These are phyloP conservation scores for Candida namnaoensis DNA, from an alignment of 805 yeast species.

Conservation along the genomic window DNA sequence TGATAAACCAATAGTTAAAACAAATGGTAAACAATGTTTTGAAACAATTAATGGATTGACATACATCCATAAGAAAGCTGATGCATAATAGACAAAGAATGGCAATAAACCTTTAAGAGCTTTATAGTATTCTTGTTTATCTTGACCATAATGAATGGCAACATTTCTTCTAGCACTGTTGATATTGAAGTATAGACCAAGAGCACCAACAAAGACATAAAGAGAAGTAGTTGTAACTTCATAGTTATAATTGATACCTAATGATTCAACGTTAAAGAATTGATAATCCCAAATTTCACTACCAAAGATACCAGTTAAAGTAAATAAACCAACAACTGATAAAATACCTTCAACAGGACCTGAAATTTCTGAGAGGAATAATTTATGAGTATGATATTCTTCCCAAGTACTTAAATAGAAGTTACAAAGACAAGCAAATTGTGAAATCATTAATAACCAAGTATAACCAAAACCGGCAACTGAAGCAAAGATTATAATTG, in stretches of 20 bases:
- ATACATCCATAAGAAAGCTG: conserved; percentile 36
- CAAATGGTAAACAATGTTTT: conserved; percentile 41
- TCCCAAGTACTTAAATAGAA: conserved; percentile 94
- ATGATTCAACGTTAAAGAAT: conserved; percentile 25
- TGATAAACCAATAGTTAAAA: conserved; percentile 63
- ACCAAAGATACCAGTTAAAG: conserved; percentile 62
- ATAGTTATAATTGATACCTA: no score
- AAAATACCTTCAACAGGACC: conserved; percentile 96
- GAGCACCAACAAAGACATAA: conserved; percentile 41
- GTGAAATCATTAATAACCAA: conserved; percentile 49
- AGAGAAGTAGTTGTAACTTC: conserved; percentile 5
- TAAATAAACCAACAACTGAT: conserved; percentile 44
- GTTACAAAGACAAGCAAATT: conserved; percentile 68
- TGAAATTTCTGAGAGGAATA: conserved; percentile 69
- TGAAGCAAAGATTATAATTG: conserved; percentile 64
- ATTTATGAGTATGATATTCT: conserved; percentile 81
- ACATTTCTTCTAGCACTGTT: conserved; percentile 61
- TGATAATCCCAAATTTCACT: conserved; percentile 54
- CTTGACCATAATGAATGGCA: conserved; percentile 23
- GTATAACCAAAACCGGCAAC: conserved; percentile 73
- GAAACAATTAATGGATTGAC: conserved; percentile 39
- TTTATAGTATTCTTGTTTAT: conserved; percentile 15
- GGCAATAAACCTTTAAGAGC: conserved; percentile 60
- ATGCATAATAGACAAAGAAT: conserved; percentile 42
- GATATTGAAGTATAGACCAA: conserved; percentile 56